Conservation (phyloP, 2,329 filamentous ascomycete genomes). For the Clonostachys chloroleuca region DNA sequence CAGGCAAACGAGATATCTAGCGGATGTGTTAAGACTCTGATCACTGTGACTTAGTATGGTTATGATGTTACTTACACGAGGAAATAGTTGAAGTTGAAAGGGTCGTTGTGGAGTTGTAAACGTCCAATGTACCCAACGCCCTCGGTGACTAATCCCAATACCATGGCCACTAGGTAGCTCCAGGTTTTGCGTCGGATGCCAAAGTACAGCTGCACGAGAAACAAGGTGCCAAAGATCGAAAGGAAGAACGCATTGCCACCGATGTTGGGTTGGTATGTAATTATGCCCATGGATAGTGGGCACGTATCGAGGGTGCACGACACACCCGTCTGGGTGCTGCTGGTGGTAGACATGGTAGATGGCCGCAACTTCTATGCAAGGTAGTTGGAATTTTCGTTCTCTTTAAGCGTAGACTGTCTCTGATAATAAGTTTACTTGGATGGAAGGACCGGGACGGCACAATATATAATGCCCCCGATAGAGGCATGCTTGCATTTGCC, state of each 20-base stretch:
- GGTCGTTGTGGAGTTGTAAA: slow-evolving; percentile 47
- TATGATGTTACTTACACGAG: slow-evolving; percentile 14
- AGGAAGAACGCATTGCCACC: neutral
- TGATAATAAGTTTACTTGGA: too few relatives aligned
- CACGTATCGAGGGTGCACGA: neutral
- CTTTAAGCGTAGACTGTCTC: too few relatives aligned
- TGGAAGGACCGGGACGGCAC: too few relatives aligned
- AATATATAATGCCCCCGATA: too few relatives aligned
- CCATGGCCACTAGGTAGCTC: slow-evolving; percentile 37
- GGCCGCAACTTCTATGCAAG: neutral
- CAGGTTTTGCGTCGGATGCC: slow-evolving; percentile 32
- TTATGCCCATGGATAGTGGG: neutral
- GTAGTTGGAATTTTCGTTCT: too few relatives aligned
- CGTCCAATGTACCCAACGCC: slow-evolving; percentile 52
- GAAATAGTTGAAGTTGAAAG: slow-evolving; percentile 48
- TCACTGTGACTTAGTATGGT: too few relatives aligned
- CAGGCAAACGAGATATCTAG: slow-evolving; percentile 34
- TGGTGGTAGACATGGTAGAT: slow-evolving; percentile 1
- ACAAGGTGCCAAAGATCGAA: slow-evolving; percentile 21
- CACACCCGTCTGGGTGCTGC: neutral
- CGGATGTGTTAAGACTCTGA: too few relatives aligned
- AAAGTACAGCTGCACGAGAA: slow-evolving; percentile 28
- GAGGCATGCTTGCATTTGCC: too few relatives aligned
- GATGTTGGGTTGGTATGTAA: neutral
- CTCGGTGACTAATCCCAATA: slow-evolving; percentile 47